Evolutionary conservation across 805 yeast species (phyloP).

Genomic region (Zygosaccharomyces bailii): DNA sequence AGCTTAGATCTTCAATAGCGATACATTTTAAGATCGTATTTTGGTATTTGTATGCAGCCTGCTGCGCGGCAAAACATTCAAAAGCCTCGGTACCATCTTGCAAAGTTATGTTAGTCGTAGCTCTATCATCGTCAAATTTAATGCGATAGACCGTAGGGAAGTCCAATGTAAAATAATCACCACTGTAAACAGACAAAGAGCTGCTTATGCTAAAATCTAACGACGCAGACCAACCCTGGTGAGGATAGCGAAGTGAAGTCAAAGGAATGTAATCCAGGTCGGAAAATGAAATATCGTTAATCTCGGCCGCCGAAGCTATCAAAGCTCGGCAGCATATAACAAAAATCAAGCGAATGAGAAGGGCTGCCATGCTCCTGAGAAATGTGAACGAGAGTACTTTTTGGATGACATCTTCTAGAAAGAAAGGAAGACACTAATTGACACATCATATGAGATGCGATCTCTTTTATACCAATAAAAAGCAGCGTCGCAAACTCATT

Average conservation of each 20-base stretch:
- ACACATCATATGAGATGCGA: not conserved
- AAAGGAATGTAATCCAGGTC: constrained; percentile 17
- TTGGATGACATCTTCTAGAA: not conserved
- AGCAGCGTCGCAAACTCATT: not conserved
- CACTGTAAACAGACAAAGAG: constrained; percentile 18
- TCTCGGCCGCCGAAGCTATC: constrained; percentile 14
- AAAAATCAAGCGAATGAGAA: constrained; percentile 12
- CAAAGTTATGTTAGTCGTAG: constrained; percentile 20
- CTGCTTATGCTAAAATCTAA: constrained; percentile 27
- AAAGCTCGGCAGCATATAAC: constrained; percentile 1
- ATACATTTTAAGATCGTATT: constrained; percentile 34
- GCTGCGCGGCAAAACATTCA: constrained; percentile 35
- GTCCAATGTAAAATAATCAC: constrained; percentile 29
- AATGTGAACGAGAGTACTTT: too few species aligned
- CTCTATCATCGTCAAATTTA: constrained; percentile 28
- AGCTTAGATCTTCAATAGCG: constrained; percentile 21
- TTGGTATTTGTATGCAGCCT: constrained; percentile 35
- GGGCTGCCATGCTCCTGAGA: constrained; percentile 4
- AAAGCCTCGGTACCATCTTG: constrained; percentile 30
- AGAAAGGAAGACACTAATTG: not conserved
- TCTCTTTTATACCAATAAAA: constrained; percentile 1
- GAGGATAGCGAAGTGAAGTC: constrained; percentile 24
- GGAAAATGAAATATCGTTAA: constrained; percentile 15
- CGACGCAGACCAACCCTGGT: constrained; percentile 36
- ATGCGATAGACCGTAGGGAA: constrained; percentile 37